Evolutionary conservation across 345 rosid genomes (phyloP).

Genomic region (Ceriops tagal): DNA sequence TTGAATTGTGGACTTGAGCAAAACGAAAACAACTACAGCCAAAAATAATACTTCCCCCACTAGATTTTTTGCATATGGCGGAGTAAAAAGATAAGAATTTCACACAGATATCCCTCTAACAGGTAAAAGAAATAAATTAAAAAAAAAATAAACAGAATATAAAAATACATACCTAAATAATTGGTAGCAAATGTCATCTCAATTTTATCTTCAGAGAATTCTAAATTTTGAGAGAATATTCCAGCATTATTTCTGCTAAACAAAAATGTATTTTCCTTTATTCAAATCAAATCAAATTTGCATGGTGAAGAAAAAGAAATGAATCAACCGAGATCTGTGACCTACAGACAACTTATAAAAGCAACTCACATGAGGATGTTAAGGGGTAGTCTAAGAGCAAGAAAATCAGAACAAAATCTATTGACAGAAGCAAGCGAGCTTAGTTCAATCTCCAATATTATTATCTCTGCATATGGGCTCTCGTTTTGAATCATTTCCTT

Average conservation of each 20-base stretch:
- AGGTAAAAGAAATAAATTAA: not conserved
- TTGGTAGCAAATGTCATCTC: conserved; percentile 95
- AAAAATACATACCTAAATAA: conserved; percentile 56
- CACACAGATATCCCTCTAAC: too few relatives aligned
- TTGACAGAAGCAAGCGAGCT: conserved; percentile 73
- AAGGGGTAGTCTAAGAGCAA: conserved; percentile 68
- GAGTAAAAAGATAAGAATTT: too few relatives aligned
- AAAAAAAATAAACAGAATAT: not conserved
- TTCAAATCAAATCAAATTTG: not conserved
- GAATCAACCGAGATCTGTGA: not conserved
- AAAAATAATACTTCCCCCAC: not conserved
- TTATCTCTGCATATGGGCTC: conserved; percentile 53
- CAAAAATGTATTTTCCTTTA: not conserved
- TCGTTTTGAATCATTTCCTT: conserved; percentile 57
- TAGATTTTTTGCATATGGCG: too few relatives aligned
- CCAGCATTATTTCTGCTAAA: conserved; percentile 92
- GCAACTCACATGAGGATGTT: conserved; percentile 79
- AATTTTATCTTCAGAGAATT: conserved; percentile 90
- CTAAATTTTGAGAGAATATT: conserved; percentile 71
- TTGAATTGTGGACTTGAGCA: too few relatives aligned
- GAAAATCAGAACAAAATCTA: conserved; percentile 66
- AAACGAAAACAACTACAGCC: not conserved
- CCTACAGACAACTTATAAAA: not conserved
- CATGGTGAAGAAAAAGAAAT: not conserved
- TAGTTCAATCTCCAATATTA: conserved; percentile 63